Evolutionary conservation across 352 stramenopile species (phyloP).

Genomic region (Plasmopara viticola): DNA sequence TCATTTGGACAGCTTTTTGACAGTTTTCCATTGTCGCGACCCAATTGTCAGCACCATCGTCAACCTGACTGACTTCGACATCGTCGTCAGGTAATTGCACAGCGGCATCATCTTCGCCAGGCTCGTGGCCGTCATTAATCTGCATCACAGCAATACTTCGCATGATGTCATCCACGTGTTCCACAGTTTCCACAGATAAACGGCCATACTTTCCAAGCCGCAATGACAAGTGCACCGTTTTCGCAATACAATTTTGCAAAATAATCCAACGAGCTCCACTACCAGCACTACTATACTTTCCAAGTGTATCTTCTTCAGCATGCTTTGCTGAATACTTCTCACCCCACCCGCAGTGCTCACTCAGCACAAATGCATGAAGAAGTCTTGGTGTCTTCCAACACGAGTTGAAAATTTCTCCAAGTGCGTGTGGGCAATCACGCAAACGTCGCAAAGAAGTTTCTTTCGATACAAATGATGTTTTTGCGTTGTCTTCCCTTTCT

Average conservation of each 20-base stretch:
- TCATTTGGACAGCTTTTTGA: conserved; percentile 56
- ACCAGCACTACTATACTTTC: conserved; percentile 50
- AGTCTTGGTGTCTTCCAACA: conserved; percentile 58
- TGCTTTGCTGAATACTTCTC: conserved; percentile 60
- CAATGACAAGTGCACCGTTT: conserved; percentile 69
- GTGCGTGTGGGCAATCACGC: conserved; percentile 26
- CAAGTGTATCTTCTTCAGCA: conserved; percentile 66
- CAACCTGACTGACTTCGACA: conserved; percentile 11
- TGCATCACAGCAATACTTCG: conserved; percentile 68
- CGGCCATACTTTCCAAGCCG: conserved; percentile 55
- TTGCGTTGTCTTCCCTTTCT: conserved; percentile 23
- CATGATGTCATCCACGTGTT: conserved; percentile 75
- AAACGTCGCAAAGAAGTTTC: conserved; percentile 31
- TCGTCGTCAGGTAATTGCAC: conserved; percentile 15
- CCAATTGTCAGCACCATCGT: conserved; percentile 42
- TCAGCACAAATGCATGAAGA: conserved; percentile 68
- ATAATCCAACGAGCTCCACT: conserved; percentile 62
- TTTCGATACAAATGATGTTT: conserved; percentile 20
- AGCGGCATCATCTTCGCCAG: conserved; percentile 34
- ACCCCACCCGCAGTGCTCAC: conserved; percentile 57
- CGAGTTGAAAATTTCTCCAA: conserved; percentile 46
- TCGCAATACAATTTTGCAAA: conserved; percentile 64
- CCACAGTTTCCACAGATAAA: conserved; percentile 62
- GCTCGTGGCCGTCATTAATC: conserved; percentile 58
- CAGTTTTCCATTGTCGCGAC: conserved; percentile 59